These are phyloP conservation scores for Globisporangium barbulae DNA, from an alignment of 352 stramenopile genomes.

Conservation along the genomic window DNA sequence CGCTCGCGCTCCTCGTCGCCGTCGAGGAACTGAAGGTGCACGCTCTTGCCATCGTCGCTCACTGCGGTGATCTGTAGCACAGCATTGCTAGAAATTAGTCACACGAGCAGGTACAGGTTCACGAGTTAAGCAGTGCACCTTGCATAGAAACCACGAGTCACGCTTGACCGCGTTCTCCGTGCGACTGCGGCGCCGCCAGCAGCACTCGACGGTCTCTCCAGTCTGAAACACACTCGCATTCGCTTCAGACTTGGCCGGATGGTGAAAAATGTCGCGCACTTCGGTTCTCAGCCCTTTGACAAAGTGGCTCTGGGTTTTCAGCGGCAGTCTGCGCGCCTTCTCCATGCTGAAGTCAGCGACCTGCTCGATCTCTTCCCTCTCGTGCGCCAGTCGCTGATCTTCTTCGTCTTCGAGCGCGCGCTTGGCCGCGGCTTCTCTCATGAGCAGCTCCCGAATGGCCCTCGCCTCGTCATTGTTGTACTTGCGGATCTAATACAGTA, in stretches of 20 bases:
- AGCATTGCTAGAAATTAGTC: no score
- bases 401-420: constrained; percentile 45
- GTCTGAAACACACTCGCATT: constrained; percentile 17
- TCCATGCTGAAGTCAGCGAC: constrained; percentile 39
- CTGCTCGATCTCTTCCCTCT: constrained; percentile 30
- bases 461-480: constrained; percentile 54
- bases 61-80: constrained; percentile 22
- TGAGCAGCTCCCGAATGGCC: constrained; percentile 41
- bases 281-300: constrained; percentile 33
- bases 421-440: constrained; percentile 39
- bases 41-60: constrained; percentile 17
- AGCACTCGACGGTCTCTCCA: constrained; percentile 48
- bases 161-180: constrained; percentile 15
- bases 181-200: constrained; percentile 37
- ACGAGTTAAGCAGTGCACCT: not conserved
- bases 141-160: constrained; percentile 36
- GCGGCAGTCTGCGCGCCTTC: constrained; percentile 35
- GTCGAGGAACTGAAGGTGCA: constrained; percentile 47
- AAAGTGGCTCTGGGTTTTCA: constrained; percentile 43
- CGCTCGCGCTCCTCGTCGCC: constrained; percentile 44
- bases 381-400: constrained; percentile 23
- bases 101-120: no score
- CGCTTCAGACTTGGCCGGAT: not conserved
- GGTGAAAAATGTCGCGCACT: constrained; percentile 36
- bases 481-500: constrained; percentile 37